phyloP scores from a whole-genome alignment of 2,329 filamentous ascomycete species.

The Claviceps pazoutovae region DNA sequence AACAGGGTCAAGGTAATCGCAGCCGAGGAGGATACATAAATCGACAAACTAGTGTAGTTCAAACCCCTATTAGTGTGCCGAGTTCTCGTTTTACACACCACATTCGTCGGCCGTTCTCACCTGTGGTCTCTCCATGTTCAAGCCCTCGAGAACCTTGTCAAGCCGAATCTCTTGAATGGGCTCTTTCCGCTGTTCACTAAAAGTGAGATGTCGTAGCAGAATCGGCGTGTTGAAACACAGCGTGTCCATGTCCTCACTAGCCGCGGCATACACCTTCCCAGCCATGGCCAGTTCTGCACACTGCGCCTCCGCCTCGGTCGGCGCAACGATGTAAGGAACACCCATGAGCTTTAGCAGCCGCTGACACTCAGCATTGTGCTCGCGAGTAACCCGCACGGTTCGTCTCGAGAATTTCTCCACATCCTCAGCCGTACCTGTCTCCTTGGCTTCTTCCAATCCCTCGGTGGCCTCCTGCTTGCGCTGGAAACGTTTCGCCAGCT shows the following conservation, averaged over 20 bases:
- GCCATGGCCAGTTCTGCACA: slow-evolving; percentile 80
- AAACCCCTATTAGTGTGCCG: neutral
- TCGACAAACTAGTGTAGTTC: slow-evolving; percentile 64
- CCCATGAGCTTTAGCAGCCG: slow-evolving; percentile 87
- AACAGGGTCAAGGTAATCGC: slow-evolving; percentile 93
- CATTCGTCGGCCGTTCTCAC: slow-evolving; percentile 27
- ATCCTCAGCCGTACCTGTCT: slow-evolving; percentile 93
- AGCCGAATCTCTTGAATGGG: slow-evolving; percentile 92
- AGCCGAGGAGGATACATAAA: slow-evolving; percentile 91
- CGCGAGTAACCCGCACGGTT: slow-evolving; percentile 86
- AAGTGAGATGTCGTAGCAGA: slow-evolving; percentile 81
- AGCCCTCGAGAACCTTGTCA: slow-evolving; percentile 70
- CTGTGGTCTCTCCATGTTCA: slow-evolving; percentile 78
- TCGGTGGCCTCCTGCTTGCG: slow-evolving; percentile 88
- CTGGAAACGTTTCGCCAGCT: slow-evolving; percentile 90
- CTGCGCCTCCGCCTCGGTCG: slow-evolving; percentile 94
- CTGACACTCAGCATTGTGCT: slow-evolving; percentile 95
- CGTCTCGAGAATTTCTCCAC: slow-evolving; percentile 92
- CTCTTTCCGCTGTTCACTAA: slow-evolving; percentile 93
- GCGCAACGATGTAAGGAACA: slow-evolving; percentile 85
- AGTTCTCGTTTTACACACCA: slow-evolving; percentile 1
- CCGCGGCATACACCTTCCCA: slow-evolving; percentile 92
- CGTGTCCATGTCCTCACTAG: slow-evolving; percentile 98
- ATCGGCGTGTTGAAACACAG: slow-evolving; percentile 91
- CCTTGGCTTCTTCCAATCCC: slow-evolving; percentile 85